Base-by-base conservation (phyloP, 768 basidiomycete genomes). In the Auriscalpium microsporum region DNA sequence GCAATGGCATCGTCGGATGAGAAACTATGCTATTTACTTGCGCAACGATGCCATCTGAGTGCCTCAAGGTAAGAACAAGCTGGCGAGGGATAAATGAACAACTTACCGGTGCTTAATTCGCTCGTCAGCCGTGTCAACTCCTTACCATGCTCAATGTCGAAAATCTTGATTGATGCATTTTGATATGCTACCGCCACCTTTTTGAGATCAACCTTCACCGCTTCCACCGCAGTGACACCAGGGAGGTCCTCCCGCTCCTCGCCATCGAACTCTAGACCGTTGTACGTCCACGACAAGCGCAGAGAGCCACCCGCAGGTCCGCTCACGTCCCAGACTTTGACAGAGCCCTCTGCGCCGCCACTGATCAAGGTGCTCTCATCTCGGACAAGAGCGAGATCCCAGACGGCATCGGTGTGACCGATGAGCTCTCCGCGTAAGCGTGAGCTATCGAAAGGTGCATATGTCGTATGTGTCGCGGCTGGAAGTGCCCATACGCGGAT, bases 351-450 rank as follows among this genome's bases (percentile, higher is more conserved):
- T 4, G 94, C 89, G 47, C 90, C 87, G 67, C 90, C 92, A 61
- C 88, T 90, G 54, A 95, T 89, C 44, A 98, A 77, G 8, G 87
- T 84, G 55, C 81, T 82, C 67, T 91, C 88, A 58, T 90, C 87
- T 53, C 89, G 79, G 28, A 92, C 81, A 19, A 95, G 80, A 10
- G 89, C 86, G 50, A 98, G 74, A 66, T 94, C 96, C 96, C 96
- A 99, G 23, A 97, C 88, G 6, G 92, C 92, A 67, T 99, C 94
- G 5, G 92, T 91, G 68, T 96, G 92, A 4, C 94, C 93, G 34
- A 94, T 83, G 33, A 98, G 78, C 60, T 87, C 84, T 36, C 87
- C 87, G 38, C 87, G 79, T 33, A 83, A 78, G 4, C 86, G 78
- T 0, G 83, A 83, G 49, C 88, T 79, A 63, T 98, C 94, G 67